These are phyloP conservation scores for Saturnispora sanitii DNA, from an alignment of 805 yeast genomes.

Conservation along the genomic window DNA sequence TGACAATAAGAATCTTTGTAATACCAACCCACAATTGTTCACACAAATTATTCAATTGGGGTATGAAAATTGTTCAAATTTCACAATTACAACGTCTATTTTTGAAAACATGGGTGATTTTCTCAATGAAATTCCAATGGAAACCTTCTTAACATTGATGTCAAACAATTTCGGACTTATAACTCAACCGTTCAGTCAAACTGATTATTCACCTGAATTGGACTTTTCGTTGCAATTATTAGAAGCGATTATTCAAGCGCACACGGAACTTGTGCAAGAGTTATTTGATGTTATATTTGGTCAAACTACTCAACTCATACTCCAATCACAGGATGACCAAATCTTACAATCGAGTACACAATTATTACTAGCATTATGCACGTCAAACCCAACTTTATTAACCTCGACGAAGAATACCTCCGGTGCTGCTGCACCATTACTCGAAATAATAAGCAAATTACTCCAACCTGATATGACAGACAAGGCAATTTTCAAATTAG, in stretches of 20 bases:
- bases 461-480: slow-evolving; percentile 66
- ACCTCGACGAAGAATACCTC: slow-evolving; percentile 14
- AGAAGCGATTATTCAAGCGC: slow-evolving; percentile 29
- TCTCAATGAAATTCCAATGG: slow-evolving; percentile 36
- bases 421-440: slow-evolving; percentile 45
- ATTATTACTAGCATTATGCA: slow-evolving; percentile 52
- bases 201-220: slow-evolving; percentile 52
- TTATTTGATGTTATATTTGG: slow-evolving; percentile 38
- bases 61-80: slow-evolving; percentile 63
- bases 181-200: slow-evolving; percentile 29
- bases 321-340: slow-evolving; percentile 58
- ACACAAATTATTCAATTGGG: slow-evolving; percentile 55
- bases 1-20: slow-evolving; percentile 27
- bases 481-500: slow-evolving; percentile 74
- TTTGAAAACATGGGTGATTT: slow-evolving; percentile 59
- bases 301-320: slow-evolving; percentile 30
- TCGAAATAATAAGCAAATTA: slow-evolving; percentile 57
- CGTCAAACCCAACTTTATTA: slow-evolving; percentile 26
- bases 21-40: slow-evolving; percentile 31
- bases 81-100: slow-evolving; percentile 57
- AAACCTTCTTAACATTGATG: slow-evolving; percentile 38
- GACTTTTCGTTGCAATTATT: slow-evolving; percentile 50
- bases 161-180: slow-evolving; percentile 44
- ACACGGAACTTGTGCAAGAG: slow-evolving; percentile 17
- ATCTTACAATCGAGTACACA: slow-evolving; percentile 71